Conservation (phyloP, 2,329 filamentous ascomycete species). For the Fusarium protoensiforme region DNA sequence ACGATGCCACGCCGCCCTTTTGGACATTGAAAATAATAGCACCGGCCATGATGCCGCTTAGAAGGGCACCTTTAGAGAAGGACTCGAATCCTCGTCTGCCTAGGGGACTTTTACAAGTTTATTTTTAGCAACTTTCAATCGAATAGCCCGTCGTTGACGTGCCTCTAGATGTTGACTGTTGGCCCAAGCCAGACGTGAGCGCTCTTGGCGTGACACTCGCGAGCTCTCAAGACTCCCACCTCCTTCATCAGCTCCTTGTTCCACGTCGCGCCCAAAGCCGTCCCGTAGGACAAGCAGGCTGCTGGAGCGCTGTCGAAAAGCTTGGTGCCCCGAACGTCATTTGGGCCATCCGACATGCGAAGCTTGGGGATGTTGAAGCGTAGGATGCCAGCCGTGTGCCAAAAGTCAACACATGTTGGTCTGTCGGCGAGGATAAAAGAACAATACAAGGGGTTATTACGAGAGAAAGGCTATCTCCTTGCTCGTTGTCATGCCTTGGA, state of each 20-base stretch:
- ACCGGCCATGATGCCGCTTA: slow-evolving; percentile 65
- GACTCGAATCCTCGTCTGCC: slow-evolving; percentile 71
- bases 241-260: slow-evolving; percentile 63
- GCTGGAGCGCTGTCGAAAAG: slow-evolving; percentile 73
- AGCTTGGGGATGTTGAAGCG: slow-evolving; percentile 71
- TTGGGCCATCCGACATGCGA: slow-evolving; percentile 75
- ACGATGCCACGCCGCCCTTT: slow-evolving; percentile 65
- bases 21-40: slow-evolving; percentile 66
- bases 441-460: slow-evolving; percentile 38
- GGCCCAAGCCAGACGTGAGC: slow-evolving; percentile 69
- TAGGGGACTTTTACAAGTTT: slow-evolving; percentile 57
- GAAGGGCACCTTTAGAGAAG: slow-evolving; percentile 67
- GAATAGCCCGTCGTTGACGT: neutral
- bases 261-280: slow-evolving; percentile 67
- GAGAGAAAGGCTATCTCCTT: slow-evolving; percentile 66
- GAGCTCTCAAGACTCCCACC: slow-evolving; percentile 62
- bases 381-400: slow-evolving; percentile 73
- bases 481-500: slow-evolving; percentile 62
- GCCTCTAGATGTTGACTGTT: slow-evolving; percentile 69
- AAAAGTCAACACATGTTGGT: slow-evolving; percentile 70
- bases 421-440: neutral
- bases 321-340: slow-evolving; percentile 74
- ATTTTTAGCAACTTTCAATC: neutral
- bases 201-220: slow-evolving; percentile 66
- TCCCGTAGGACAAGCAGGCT: slow-evolving; percentile 70